Percentiles rank a stretch among this genome's conserved stretches.
phyloP scores from a whole-genome alignment of 305 asterid genomes.

The Andrographis paniculata region DNA sequence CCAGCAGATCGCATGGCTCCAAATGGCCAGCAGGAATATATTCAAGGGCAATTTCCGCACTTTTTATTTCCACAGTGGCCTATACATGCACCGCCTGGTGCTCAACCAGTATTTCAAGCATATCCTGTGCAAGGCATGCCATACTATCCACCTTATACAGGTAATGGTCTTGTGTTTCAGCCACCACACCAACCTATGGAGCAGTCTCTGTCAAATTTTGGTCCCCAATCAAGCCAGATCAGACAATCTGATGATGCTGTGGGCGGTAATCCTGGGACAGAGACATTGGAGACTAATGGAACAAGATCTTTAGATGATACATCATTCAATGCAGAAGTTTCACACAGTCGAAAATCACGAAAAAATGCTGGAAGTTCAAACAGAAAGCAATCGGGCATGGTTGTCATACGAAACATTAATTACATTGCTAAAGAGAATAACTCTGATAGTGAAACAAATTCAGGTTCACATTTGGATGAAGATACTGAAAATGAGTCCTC shows the following conservation, averaged over 20 bases:
- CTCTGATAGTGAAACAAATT: conserved; percentile 32
- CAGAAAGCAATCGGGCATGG: conserved; percentile 39
- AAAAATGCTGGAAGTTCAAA: conserved; percentile 36
- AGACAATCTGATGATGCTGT: conserved; percentile 41
- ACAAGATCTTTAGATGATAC: conserved; percentile 25
- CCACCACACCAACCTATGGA: conserved; percentile 61
- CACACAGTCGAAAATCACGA: conserved; percentile 31
- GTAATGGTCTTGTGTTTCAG: conserved; percentile 56
- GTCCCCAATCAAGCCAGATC: conserved; percentile 37
- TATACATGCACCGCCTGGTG: conserved; percentile 56
- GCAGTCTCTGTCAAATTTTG: conserved; percentile 33
- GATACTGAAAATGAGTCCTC: conserved; percentile 33
- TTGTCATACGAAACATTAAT: conserved; percentile 48
- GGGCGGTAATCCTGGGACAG: conserved; percentile 43
- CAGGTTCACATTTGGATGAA: conserved; percentile 31
- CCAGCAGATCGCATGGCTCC: conserved; percentile 40
- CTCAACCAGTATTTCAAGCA: conserved; percentile 62
- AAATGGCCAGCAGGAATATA: conserved; percentile 51
- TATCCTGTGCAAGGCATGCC: conserved; percentile 93
- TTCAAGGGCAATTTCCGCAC: conserved; percentile 70
- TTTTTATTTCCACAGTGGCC: conserved; percentile 70
- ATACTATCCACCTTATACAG: conserved; percentile 60
- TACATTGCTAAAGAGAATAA: conserved; percentile 38
- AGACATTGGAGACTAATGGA: conserved; percentile 22
- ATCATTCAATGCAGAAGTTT: conserved; percentile 35